Evolutionary conservation across 352 stramenopile genomes (phyloP), one percentile per base, ranked within the genome.

Genomic region (Paralagenidium karlingii): DNA sequence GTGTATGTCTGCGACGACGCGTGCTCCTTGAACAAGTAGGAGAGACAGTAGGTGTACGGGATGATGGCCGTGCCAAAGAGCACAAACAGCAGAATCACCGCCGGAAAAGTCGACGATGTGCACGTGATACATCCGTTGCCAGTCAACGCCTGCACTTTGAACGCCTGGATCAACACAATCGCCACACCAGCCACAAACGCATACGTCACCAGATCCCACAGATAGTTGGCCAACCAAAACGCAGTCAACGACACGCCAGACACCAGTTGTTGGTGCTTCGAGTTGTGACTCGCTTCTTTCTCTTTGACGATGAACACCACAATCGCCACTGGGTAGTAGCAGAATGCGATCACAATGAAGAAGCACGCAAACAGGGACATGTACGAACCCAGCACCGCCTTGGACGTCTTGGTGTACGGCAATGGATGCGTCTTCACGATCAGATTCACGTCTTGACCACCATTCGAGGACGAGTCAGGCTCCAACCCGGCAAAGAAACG

Each of bases 181-280:
- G 55, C 53, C 12, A 32, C 24, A 8, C 8, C 33, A 16, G 20
- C n/a, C 16, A 47, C 40, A 24, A 64, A 51, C 27, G 86, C 47
- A 56, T 94, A 96, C 24, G 84, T 78, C 11, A 89, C 37, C 18
- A 87, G 51, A 47, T 97, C 85, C 69, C 83, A 97, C 11, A 80
- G 34, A 36, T 75, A 95, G 20, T 88, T 96, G 16, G 75, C 81
- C 5, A 96, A 30, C 94, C 94, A 98, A 51, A 97, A 98, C 0
- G 81, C 66, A 1, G 41, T 40, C 16, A 96, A 56, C 30, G 64
- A 67, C 0, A 96, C 87, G 6, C 93, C 93, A 6, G 76, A 87
- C 11, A 98, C 86, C 56, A 58, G 84, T 55, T 95, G 79, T 56
- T 94, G 76, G 63, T 98, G 92, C 57, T 97, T 97, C 8, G 81